These are phyloP conservation scores for Phoma sp. DNA, from an alignment of 2,329 filamentous ascomycete genomes.

Conservation along the genomic window DNA sequence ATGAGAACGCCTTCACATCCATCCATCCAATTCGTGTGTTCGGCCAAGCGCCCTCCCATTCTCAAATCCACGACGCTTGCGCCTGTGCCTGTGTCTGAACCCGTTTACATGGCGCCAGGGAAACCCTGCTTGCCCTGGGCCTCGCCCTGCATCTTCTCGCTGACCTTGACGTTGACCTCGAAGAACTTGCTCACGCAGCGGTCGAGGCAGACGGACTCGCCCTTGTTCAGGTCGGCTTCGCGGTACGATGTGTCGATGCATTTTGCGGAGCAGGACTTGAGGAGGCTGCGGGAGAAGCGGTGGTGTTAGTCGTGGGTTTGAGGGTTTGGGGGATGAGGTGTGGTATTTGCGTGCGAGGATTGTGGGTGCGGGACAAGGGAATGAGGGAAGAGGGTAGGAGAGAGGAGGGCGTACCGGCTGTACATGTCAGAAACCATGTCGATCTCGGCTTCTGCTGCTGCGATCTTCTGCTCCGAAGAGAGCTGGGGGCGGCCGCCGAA, in stretches of 20 bases:
- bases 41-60: too few relatives aligned
- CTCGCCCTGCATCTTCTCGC: conserved; percentile 93
- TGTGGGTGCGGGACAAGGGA: too few relatives aligned
- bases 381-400: background rate
- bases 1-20: too few relatives aligned
- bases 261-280: conserved; percentile 89
- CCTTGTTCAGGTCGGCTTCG: conserved; percentile 97
- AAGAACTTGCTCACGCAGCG: conserved; percentile 98
- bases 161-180: conserved; percentile 97
- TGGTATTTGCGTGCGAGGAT: too few relatives aligned
- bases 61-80: too few relatives aligned
- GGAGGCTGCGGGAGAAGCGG: conserved; percentile 64
- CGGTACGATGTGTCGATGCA: conserved; percentile 92
- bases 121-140: conserved; percentile 63
- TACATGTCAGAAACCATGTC: conserved; percentile 98
- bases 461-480: conserved; percentile 95
- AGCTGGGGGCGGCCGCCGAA: conserved; percentile 76
- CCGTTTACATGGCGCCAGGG: conserved; percentile 30
- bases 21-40: too few relatives aligned
- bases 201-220: conserved; percentile 97
- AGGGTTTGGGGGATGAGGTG: too few relatives aligned
- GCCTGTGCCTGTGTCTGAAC: too few relatives aligned
- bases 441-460: conserved; percentile 93
- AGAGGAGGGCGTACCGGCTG: conserved; percentile 75
- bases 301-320: background rate